phyloP scores from a whole-genome alignment of 2,329 filamentous ascomycete genomes.

The Emmonsiellopsis sp. region DNA sequence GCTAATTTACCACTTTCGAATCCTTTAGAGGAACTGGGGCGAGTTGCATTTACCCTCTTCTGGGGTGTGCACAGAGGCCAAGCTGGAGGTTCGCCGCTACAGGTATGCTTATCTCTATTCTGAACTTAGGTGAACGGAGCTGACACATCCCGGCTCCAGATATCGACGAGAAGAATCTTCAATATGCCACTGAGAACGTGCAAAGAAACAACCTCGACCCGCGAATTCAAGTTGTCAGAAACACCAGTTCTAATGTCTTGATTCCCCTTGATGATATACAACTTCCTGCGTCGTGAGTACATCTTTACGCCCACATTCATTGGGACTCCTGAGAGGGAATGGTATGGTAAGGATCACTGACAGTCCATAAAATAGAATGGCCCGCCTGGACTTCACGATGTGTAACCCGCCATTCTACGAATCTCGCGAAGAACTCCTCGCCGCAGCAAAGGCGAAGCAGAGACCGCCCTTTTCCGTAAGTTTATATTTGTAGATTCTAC shows the following conservation, averaged over 20 bases:
- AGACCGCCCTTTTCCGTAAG: slow-evolving; percentile 61
- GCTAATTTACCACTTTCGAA: slow-evolving; percentile 7
- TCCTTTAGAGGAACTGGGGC: slow-evolving; percentile 65
- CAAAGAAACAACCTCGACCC: slow-evolving; percentile 53
- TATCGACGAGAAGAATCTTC: slow-evolving; percentile 62
- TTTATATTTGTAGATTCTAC: not conserved
- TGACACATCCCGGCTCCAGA: slow-evolving; percentile 40
- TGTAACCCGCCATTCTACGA: slow-evolving; percentile 92
- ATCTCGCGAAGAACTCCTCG: slow-evolving; percentile 59
- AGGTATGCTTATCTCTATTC: slow-evolving; percentile 28
- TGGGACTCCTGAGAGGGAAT: not conserved
- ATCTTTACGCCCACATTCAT: no score
- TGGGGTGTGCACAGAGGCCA: slow-evolving; percentile 60
- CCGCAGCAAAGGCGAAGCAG: slow-evolving; percentile 57
- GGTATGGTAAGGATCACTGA: not conserved
- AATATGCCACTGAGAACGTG: slow-evolving; percentile 60
- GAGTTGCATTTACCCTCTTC: slow-evolving; percentile 81
- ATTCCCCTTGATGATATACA: slow-evolving; percentile 45
- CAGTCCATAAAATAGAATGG: not conserved
- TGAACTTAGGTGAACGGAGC: not conserved
- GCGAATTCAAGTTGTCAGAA: slow-evolving; percentile 56
- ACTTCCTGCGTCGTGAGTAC: slow-evolving; percentile 15
- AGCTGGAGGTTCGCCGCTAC: slow-evolving; percentile 67
- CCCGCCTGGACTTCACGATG: slow-evolving; percentile 71
- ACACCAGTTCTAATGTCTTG: slow-evolving; percentile 44